Conservation (phyloP, 352 stramenopile species). For the Phytophthora citricola region DNA sequence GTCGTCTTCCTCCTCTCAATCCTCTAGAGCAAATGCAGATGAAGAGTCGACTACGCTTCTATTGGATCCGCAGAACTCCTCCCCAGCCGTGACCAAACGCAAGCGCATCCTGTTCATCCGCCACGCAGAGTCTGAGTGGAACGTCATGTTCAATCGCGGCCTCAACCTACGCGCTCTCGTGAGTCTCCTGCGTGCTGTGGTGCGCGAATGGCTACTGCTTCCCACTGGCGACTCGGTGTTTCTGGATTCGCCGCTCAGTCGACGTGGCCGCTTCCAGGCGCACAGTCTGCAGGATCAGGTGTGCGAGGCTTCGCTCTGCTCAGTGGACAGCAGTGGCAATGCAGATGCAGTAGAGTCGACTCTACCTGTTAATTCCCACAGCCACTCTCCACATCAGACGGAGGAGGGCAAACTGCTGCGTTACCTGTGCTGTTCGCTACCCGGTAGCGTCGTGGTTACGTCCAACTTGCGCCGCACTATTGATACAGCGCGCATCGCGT, state of each 20-base stretch:
- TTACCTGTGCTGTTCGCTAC: constrained; percentile 55
- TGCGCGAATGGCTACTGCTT: constrained; percentile 74
- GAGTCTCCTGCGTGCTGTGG: constrained; percentile 58
- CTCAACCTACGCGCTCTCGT: constrained; percentile 49
- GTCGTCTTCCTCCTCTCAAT: not conserved
- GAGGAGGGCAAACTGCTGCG: constrained; percentile 42
- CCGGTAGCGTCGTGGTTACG: constrained; percentile 66
- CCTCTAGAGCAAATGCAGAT: not conserved
- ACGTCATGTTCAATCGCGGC: constrained; percentile 89
- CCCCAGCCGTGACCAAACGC: constrained; percentile 20
- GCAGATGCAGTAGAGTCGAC: not conserved
- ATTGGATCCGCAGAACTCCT: constrained; percentile 3
- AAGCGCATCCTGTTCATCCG: constrained; percentile 87
- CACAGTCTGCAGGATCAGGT: constrained; percentile 58
- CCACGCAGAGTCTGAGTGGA: constrained; percentile 91
- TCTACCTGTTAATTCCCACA: not conserved
- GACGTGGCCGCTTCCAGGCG: constrained; percentile 61
- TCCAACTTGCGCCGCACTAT: constrained; percentile 84
- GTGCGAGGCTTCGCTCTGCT: constrained; percentile 28
- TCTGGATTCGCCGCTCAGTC: constrained; percentile 85
- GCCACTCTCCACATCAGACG: constrained; percentile 21
- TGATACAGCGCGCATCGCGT: constrained; percentile 81
- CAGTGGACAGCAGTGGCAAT: constrained; percentile 2
- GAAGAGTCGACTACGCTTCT: constrained; percentile 3
- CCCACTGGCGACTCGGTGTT: constrained; percentile 80